Evolutionary conservation across 2,329 filamentous ascomycete species (phyloP), one percentile per base, ranked within the genome.

Genomic region (Paecilomyces variotii): DNA sequence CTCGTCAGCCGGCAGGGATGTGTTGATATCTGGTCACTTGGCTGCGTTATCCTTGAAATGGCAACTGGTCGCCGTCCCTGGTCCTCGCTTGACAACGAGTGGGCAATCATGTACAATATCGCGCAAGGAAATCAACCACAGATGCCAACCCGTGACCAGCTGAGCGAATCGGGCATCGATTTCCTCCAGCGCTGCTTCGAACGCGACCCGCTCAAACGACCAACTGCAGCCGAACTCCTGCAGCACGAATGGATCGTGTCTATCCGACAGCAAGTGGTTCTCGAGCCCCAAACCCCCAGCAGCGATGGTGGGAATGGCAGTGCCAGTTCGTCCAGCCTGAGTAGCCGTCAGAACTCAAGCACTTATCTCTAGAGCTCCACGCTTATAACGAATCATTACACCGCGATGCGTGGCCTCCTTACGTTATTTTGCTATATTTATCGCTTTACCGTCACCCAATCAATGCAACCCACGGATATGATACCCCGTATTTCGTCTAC

Each of bases 51-150:
- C 64, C 84, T 97, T 50, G 94, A 99, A 75, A 97, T 99, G 93
- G 91, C 91, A 2, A 99, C 94, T 0, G 94, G 94, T 24, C 85
- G 91, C 62, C 86, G 93, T 14, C 94, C 94, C 1, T 99, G 94
- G 94, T 91, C 91, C 27, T 91, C 88, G 63, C 85, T 97, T 53
- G 94, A 99, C 78, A 99, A 99, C 71, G 94, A 99, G 75, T 99
- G 92, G 91, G 94, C 94, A 50, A 97, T 99, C 78, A 99, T 99
- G 94, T 99, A 97, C 82, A 97, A 97, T 79, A 99, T 99, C 69
- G 94, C 94, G 1, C 93, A 96, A 72, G 94, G 94, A 63, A 96
- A 97, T 67, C 89, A 91, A 54, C 94, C 94, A 4, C 88, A 91
- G 70, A 81, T 97, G 58, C 94, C 94, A 1, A 82, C 84, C 0